Base-by-base conservation (phyloP, 441 rosid genomes). In the Gossypium lobatum region DNA sequence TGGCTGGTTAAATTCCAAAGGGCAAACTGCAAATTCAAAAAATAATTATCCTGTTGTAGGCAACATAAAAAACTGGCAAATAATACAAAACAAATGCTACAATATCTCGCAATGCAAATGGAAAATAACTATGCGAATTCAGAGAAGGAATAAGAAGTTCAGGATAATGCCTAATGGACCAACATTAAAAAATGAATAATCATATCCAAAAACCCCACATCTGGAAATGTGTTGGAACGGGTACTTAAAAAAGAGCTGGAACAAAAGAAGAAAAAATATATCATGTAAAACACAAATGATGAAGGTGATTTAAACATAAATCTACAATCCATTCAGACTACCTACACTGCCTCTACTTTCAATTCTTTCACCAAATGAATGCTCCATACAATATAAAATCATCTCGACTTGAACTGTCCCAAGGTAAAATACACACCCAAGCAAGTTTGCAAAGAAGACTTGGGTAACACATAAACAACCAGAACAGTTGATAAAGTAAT, bases 1-100 rank as follows among this genome's bases (percentile, higher is more conserved):
- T 62, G 98, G 97, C 85, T 88, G 83, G 71, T 90, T 88, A 75
- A 91, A 84, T 58, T 89, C 90, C 89, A 95, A 82, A 23, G 98
- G 98, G 82, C 98, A 95, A 75, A 82, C 98, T 95, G 90, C 90
- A 88, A 20, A 53, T 64, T 70, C 11, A 82, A 73, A 46, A 46
- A 73, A 71, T 53, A 14, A 61, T 64, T 28, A 71, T 55, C 75
- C 72, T 53, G 60, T 54, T 59, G 45, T 28, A 59, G 58, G 52
- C 25, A 50, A 13, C 25, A 55, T 11, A 68, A 65, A 72, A 17
- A 60, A 63, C 13, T 75, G 46, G 21, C 6, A 65, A 76, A 45
- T 55, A 4, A 50, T 21, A 13, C 4, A 9, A 2, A 59, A 76
- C 6, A 46, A 8, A 54, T 16, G 57, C 17, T 61, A 18, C 17